phyloP scores from a whole-genome alignment of 177 flowering plant genomes.

The Vitis hybrid region DNA sequence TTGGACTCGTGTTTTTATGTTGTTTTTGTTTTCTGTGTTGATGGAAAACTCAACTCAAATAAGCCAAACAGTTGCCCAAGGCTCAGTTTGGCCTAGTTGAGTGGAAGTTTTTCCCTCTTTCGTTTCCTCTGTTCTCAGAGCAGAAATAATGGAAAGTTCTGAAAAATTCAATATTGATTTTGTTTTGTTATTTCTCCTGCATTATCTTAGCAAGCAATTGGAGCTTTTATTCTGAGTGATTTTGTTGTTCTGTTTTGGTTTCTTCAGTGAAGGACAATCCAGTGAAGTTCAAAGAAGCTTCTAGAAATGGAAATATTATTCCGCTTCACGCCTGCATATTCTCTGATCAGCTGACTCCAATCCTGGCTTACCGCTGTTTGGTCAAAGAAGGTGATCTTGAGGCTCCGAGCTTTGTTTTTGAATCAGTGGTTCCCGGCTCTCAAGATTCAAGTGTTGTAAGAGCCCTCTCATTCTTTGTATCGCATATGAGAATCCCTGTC shows the following conservation, averaged over 20 bases:
- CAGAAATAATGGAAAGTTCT: background rate
- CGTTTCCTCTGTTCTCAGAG: background rate
- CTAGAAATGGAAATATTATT: constrained; percentile 42
- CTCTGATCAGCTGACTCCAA: constrained; percentile 72
- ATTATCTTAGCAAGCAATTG: background rate
- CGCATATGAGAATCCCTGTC: background rate
- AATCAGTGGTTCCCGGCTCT: constrained; percentile 56
- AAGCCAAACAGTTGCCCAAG: background rate
- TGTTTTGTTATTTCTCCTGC: background rate
- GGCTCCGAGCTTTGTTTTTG: constrained; percentile 69
- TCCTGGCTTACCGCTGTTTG: constrained; percentile 71
- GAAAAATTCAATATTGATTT: background rate
- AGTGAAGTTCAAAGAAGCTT: constrained; percentile 39
- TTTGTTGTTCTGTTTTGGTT: background rate
- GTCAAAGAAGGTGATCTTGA: constrained; percentile 66
- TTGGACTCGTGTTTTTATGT: background rate
- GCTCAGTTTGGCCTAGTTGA: background rate
- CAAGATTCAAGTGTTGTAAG: constrained; percentile 44
- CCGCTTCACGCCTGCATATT: constrained; percentile 55
- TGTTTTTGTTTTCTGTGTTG: background rate
- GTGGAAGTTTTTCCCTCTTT: background rate
- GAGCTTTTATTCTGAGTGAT: background rate
- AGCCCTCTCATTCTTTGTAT: background rate
- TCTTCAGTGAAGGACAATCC: constrained; percentile 18
- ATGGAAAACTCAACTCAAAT: background rate